Evolutionary conservation across 2,329 filamentous ascomycete genomes (phyloP), one percentile per base, ranked within the genome.

Genomic region (Huntiella savannae): DNA sequence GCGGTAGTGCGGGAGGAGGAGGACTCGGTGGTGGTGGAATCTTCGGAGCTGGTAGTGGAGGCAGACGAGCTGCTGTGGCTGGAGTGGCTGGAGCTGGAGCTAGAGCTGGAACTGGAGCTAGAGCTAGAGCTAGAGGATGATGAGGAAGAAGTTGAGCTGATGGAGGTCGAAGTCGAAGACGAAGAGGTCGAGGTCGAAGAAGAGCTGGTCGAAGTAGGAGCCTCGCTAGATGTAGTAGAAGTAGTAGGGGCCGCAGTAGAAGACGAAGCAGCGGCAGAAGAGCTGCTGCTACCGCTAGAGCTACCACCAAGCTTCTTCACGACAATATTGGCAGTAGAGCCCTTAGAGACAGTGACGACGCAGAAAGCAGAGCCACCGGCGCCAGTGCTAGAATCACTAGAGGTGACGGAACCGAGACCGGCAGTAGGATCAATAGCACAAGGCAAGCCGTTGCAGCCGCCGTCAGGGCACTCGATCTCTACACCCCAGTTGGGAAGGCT

Each of bases 361-460:
- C 82, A 88, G 61, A 84, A 87, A 37, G 67, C 64, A 13, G 75
- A 72, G 53, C 71, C 76, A 28, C 80, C 80, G 12, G 80, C 82
- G 43, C 82, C 81, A 12, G 62, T 61, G 35, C 71, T 64, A 28
- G 61, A 56, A 15, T 68, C 60, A 13, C 67, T 60, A 54, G 77
- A 79, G 6, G 60, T 65, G 48, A 86, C 73, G 37, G 69, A 67
- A 45, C 74, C 75, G 46, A 76, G 65, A 7, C 58, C 63, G 48
- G 65, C 62, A 17, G 66, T 62, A 4, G 79, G 75, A 54, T 82
- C 71, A 53, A 85, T 83, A 50, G 68, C 67, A 63, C 82, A 87
- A 6, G 82, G 82, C n/a, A 82, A 62, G 11, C 81, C 81, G 54
- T 76, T 77, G 64, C 82, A 88, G 48, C 68, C 63, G 17, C 68